phyloP scores from a whole-genome alignment of 139 green algal genomes.

The Chlamydomonas sp. region DNA sequence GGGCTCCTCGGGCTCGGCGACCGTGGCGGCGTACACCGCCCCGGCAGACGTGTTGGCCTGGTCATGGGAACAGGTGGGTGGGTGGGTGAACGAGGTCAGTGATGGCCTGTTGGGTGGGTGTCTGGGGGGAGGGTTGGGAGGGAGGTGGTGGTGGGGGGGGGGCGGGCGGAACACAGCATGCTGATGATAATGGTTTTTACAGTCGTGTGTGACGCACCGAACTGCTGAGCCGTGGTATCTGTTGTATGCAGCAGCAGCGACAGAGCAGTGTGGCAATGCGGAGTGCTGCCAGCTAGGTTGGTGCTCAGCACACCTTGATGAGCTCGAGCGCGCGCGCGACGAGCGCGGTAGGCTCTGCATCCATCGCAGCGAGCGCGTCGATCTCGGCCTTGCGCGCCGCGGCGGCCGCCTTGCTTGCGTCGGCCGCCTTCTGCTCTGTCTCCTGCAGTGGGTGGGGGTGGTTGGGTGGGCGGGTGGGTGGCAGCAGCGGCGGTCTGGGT shows the following conservation, averaged over 20 bases:
- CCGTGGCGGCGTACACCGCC: constrained; percentile 37
- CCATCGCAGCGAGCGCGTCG: constrained; percentile 21
- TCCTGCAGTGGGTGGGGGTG: too few relatives aligned
- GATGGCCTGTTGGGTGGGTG: too few relatives aligned
- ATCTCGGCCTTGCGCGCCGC: constrained; percentile 20
- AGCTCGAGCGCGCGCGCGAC: constrained; percentile 4
- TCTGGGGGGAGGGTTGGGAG: neutral
- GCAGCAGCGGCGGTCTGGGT: too few relatives aligned
- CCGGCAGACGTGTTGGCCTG: constrained; percentile 32
- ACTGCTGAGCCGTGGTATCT: neutral
- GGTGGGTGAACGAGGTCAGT: too few relatives aligned
- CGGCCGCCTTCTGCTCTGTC: neutral
- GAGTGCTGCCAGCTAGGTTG: too few relatives aligned
- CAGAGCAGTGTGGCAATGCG: too few relatives aligned
- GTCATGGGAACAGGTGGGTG: too few relatives aligned
- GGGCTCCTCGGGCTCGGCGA: constrained; percentile 42
- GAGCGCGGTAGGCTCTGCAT: neutral
- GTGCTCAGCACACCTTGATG: constrained; percentile 21
- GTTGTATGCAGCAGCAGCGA: too few relatives aligned
- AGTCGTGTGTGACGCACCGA: neutral
- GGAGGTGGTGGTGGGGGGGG: neutral
- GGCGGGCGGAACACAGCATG: neutral
- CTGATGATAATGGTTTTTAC: neutral
- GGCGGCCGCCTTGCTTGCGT: neutral
- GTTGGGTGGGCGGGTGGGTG: too few relatives aligned